Conservation (phyloP, 2,329 filamentous ascomycete species). For the Penicillium digitatum region DNA sequence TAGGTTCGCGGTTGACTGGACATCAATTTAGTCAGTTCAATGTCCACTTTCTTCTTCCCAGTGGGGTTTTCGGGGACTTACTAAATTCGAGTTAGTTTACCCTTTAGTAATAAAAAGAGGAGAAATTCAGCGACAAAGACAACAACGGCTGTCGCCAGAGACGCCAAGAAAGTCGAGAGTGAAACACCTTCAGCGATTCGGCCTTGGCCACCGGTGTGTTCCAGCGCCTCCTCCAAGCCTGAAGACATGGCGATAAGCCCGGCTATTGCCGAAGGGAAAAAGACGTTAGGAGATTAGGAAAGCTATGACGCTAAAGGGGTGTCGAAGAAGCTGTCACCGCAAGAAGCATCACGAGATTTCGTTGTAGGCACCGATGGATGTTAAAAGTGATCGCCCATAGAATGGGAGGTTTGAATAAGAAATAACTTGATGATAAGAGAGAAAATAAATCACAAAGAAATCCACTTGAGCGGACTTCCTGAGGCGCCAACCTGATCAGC, state of each 20-base stretch:
- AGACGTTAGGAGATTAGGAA: background rate
- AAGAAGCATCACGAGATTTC: background rate
- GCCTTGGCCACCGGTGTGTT: conserved; percentile 36
- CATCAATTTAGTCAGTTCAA: conserved; percentile 7
- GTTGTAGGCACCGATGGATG: background rate
- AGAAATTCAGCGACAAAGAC: conserved; percentile 62
- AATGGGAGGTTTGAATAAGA: background rate
- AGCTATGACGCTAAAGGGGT: conserved; percentile 1
- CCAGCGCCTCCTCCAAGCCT: conserved; percentile 34
- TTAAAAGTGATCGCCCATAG: background rate
- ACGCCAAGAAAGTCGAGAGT: conserved; percentile 58
- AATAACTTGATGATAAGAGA: background rate
- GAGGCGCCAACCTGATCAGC: conserved; percentile 16
- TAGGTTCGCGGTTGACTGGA: conserved; percentile 75
- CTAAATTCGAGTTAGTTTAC: conserved; percentile 80
- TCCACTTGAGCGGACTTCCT: background rate
- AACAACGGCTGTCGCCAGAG: conserved; percentile 58
- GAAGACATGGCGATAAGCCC: conserved; percentile 21
- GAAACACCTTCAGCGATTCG: conserved; percentile 36
- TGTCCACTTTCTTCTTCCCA: background rate
- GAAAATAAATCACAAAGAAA: background rate
- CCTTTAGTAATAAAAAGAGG: conserved; percentile 71
- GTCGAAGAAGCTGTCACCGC: background rate
- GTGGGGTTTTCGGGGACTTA: conserved; percentile 43
- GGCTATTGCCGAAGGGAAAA: conserved; percentile 4